A percentile compares a stretch with the other conserved stretches of the same genome.
Evolutionary conservation across 1,139 yeast species (phyloP).

Genomic region (Blastobotrys raffinosifermentans): DNA sequence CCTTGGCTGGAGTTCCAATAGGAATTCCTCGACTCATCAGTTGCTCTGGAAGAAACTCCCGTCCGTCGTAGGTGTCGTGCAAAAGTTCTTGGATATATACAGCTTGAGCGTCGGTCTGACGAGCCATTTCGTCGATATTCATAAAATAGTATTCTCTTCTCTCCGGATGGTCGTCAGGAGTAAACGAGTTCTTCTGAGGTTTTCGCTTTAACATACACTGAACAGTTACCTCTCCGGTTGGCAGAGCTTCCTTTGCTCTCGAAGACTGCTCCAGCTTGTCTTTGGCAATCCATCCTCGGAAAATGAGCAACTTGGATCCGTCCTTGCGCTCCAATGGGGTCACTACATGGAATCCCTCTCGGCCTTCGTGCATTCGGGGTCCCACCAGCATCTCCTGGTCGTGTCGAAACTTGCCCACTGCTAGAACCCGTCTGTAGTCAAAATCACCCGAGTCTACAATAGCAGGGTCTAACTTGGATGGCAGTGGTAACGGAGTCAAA

Average conservation of each 20-base stretch:
- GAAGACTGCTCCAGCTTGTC: constrained; percentile 60
- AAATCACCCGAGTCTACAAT: constrained; percentile 54
- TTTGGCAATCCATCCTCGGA: constrained; percentile 89
- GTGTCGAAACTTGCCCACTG: constrained; percentile 76
- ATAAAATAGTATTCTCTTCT: constrained; percentile 54
- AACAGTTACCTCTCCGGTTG: constrained; percentile 67
- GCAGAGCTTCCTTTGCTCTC: constrained; percentile 64
- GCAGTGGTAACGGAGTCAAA: constrained; percentile 65
- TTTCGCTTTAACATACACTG: constrained; percentile 69
- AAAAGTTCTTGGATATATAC: constrained; percentile 67
- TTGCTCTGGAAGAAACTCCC: constrained; percentile 28
- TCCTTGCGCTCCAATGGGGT: constrained; percentile 75
- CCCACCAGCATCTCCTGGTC: constrained; percentile 88
- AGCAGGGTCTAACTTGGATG: constrained; percentile 37
- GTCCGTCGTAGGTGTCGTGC: constrained; percentile 19
- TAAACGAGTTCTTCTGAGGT: constrained; percentile 64
- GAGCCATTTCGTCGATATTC: constrained; percentile 78
- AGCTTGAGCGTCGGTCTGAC: constrained; percentile 59
- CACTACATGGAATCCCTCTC: constrained; percentile 69
- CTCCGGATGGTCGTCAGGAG: constrained; percentile 70
- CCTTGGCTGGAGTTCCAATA: constrained; percentile 70
- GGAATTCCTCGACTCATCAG: constrained; percentile 77
- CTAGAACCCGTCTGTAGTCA: constrained; percentile 70
- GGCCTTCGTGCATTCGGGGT: constrained; percentile 73
- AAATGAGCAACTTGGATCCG: constrained; percentile 69